phyloP scores from a whole-genome alignment of 2,329 filamentous ascomycete genomes.

The Emmonsiellopsis sp. region DNA sequence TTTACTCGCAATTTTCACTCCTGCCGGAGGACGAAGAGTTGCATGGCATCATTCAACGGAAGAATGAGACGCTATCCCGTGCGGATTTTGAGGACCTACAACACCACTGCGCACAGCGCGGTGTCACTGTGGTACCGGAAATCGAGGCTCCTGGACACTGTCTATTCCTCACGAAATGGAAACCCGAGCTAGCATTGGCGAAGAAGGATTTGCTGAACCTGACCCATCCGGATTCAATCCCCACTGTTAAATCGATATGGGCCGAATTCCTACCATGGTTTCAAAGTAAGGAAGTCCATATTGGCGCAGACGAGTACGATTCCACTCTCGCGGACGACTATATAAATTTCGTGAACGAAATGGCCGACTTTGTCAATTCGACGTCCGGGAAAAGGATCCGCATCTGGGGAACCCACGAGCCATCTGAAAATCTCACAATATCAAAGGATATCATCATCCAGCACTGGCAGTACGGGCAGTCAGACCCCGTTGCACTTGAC shows the following conservation, averaged over 20 bases:
- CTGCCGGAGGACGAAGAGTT: slow-evolving; percentile 42
- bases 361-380: slow-evolving; percentile 39
- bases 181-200: slow-evolving; percentile 44
- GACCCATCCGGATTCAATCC: slow-evolving; percentile 46
- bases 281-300: slow-evolving; percentile 41
- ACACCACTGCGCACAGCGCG: slow-evolving; percentile 42
- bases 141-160: slow-evolving; percentile 53
- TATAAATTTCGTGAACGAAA: slow-evolving; percentile 42
- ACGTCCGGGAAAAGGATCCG: slow-evolving; percentile 38
- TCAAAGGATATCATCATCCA: slow-evolving; percentile 42
- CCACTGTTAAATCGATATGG: slow-evolving; percentile 47
- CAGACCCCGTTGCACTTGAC: slow-evolving; percentile 40
- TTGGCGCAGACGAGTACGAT: slow-evolving; percentile 46
- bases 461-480: slow-evolving; percentile 49
- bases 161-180: slow-evolving; percentile 51
- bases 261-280: slow-evolving; percentile 43
- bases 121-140: slow-evolving; percentile 51
- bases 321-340: slow-evolving; percentile 36
- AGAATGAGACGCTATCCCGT: slow-evolving; percentile 48
- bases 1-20: slow-evolving; percentile 49
- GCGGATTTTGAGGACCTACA: slow-evolving; percentile 47
- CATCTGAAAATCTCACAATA: slow-evolving; percentile 32
- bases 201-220: slow-evolving; percentile 48
- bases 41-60: slow-evolving; percentile 40
- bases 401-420: slow-evolving; percentile 51